Percentiles rank a stretch among this genome's conserved stretches.
Conservation (phyloP, 306 rosid species). For the Heteromeles arbutifolia region DNA sequence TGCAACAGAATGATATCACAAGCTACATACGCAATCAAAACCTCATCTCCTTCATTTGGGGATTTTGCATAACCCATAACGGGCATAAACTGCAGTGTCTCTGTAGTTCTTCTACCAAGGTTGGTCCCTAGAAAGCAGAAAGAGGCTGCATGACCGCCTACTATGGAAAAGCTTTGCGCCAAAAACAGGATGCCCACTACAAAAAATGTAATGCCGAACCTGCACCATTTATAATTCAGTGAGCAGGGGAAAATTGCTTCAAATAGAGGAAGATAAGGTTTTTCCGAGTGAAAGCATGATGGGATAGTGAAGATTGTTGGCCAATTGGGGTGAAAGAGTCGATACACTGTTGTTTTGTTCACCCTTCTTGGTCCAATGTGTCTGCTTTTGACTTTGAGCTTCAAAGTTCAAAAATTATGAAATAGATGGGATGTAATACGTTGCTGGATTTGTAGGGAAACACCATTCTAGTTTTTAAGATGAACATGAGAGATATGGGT, state of each 20-base stretch:
- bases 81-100: not conserved
- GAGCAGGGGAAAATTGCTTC: not conserved
- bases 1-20: not conserved
- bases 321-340: not conserved
- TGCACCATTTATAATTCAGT: not conserved
- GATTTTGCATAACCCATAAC: not conserved
- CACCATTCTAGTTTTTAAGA: not conserved
- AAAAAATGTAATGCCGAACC: not conserved
- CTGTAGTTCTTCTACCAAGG: not conserved
- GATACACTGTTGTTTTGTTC: not conserved
- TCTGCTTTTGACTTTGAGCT: not conserved
- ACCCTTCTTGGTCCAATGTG: not conserved
- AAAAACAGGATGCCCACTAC: not conserved
- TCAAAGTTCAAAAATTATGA: not conserved
- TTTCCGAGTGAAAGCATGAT: not conserved
- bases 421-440: not conserved
- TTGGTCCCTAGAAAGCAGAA: not conserved
- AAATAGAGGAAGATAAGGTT: not conserved
- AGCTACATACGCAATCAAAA: not conserved
- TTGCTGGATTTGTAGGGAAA: not conserved
- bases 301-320: not conserved
- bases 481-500: not conserved
- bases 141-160: not conserved
- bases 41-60: not conserved
- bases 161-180: not conserved